Evolutionary conservation across 2,329 filamentous ascomycete genomes (phyloP).

Genomic region (Tolypocladium ovalisporum): DNA sequence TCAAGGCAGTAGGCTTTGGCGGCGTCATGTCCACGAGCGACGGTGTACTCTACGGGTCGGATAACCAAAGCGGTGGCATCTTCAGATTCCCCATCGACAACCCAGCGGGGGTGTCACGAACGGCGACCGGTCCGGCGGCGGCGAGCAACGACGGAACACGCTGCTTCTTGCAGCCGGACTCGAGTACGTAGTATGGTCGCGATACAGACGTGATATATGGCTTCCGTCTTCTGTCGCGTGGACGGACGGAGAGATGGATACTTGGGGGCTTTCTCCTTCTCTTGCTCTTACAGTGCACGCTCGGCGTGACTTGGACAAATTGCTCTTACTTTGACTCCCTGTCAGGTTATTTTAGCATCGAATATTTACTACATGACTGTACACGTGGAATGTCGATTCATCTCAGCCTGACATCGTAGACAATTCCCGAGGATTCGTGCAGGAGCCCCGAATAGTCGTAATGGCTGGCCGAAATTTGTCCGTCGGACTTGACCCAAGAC

Average conservation of each 20-base stretch:
- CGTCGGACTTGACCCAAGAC: neutral
- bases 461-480: too few species aligned
- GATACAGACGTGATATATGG: accelerated
- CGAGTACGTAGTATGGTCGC: neutral
- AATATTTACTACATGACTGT: neutral
- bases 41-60: neutral
- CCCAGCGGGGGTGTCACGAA: neutral
- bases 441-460: neutral
- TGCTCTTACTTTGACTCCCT: neutral
- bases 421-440: neutral
- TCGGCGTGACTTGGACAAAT: neutral
- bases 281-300: neutral
- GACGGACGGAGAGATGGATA: neutral
- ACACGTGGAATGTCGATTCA: neutral
- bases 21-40: neutral
- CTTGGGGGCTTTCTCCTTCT: neutral
- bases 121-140: neutral
- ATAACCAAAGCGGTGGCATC: neutral
- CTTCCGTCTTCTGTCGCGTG: neutral
- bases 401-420: neutral
- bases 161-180: neutral
- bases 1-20: neutral
- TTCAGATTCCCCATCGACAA: neutral
- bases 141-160: neutral
- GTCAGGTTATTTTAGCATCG: neutral